Base-by-base conservation (phyloP, 441 rosid genomes). In the Croton laevigatus region DNA sequence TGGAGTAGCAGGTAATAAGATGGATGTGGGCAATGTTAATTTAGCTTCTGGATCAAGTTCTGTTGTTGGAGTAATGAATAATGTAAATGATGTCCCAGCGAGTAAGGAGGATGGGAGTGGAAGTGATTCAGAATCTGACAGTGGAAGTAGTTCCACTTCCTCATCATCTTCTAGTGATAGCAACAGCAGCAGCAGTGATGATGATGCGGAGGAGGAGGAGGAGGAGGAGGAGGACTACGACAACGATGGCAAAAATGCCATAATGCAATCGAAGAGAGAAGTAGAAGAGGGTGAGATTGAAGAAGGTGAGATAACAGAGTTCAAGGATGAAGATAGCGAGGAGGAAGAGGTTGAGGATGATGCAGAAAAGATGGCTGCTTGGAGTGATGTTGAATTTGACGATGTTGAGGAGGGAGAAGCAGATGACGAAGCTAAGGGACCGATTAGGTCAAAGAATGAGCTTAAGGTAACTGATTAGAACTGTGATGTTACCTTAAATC, bases 371-470 rank as follows among this genome's bases (percentile, higher is more conserved):
- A 85, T 80, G 88, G 20, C 84, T 72, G 82, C 63, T 61, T 87
- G 88, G 84, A 75, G 80, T 62, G 88, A 77, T 72, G 72, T 68
- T 76, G 91, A 84, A 48, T 68, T 72, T 72, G 61, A 57, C 27
- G 36, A 55, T 22, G 5, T 22, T 1, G 57, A 52, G 7, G 57
- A 53, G 58, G 58, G 5, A 20, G 38, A 58, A 16, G 60, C 17
- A 32, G 88, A 84, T 57, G 90, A 73, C 46, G 85, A 70, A n/a
- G 68, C 57, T 19, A 71, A 45, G 58, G 88, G 82, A 34, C 92
- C 97, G 53, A 82, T 96, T 69, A 86, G 71, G 80, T 96, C 99
- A 37, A 91, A 91, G 86, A 91, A 96, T 76, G 99, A 96, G 77
- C 75, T 86, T 75, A 75, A 79, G 87, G 98, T 91, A 89, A 64